Conservation (phyloP, 2,329 filamentous ascomycete species). For the Verticillium alfalfae region DNA sequence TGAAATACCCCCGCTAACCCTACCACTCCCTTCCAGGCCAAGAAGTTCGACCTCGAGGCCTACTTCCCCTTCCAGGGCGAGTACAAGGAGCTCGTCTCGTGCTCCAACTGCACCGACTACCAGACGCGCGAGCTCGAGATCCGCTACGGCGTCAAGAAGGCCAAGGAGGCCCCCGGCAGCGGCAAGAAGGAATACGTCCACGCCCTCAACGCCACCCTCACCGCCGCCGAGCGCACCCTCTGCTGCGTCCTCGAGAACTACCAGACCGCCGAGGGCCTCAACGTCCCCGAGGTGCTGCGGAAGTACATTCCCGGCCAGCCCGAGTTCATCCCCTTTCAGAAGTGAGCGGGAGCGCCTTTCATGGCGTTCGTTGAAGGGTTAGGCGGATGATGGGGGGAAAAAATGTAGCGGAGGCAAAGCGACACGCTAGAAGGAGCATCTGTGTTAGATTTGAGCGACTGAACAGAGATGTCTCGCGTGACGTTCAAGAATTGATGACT, state of each 20-base stretch:
- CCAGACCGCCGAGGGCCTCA: slow-evolving; percentile 81
- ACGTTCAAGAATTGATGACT: no score
- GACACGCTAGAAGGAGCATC: no score
- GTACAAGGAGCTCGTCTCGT: slow-evolving; percentile 97
- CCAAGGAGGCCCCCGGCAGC: slow-evolving; percentile 12
- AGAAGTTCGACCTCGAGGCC: slow-evolving; percentile 94
- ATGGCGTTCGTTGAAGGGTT: background rate
- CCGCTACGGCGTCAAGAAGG: slow-evolving; percentile 75
- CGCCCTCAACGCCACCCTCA: slow-evolving; percentile 82
- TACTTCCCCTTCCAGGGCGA: slow-evolving; percentile 96
- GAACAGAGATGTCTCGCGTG: background rate
- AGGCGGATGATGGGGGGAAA: background rate
- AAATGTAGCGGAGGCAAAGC: background rate
- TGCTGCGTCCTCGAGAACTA: slow-evolving; percentile 98
- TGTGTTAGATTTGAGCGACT: background rate
- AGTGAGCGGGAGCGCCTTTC: background rate
- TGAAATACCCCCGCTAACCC: no score
- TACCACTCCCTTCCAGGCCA: slow-evolving; percentile 37
- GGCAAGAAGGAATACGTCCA: slow-evolving; percentile 86
- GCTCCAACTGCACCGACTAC: slow-evolving; percentile 76
- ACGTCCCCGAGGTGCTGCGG: slow-evolving; percentile 74
- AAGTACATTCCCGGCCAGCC: slow-evolving; percentile 88
- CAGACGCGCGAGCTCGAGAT: slow-evolving; percentile 93
- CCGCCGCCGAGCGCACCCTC: slow-evolving; percentile 84
- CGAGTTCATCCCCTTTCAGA: slow-evolving; percentile 78